Evolutionary conservation across 2,329 filamentous ascomycete genomes (phyloP), one percentile per base, ranked within the genome.

Genomic region (Trichocomaceae sp.): DNA sequence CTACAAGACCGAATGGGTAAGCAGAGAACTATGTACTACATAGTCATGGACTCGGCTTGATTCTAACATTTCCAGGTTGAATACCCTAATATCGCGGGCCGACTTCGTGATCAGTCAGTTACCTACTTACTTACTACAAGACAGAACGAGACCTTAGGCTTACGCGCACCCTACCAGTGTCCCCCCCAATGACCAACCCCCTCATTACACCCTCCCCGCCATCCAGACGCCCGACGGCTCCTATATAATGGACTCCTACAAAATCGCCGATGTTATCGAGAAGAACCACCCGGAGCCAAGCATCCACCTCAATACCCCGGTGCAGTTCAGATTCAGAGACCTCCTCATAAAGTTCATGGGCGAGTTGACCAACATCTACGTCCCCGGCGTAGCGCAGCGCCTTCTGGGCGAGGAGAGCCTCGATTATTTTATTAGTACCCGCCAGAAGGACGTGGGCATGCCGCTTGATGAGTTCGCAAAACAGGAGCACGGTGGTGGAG

Each of bases 201-300:
- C 29, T 59, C 67, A 39, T 85, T 83, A 26, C 67, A 80, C 77
- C 12, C 77, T 78, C 53, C 85, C 85, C 0, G 72, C 80, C 1
- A 72, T 85, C 59, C 72, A 68, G 15, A 74, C 84, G 46, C 74
- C 78, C 0, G 77, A 83, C 47, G 82, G 80, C 17, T 78, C 66
- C 1, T 84, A 80, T 62, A 60, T 85, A 8, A 86, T 84, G 80
- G 84, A 89, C 64, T 86, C 83, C 1, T 73, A 70, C 58, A 69
- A 71, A 44, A 89, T 90, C 59, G 83, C 80, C 13, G 60, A 70
- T 13, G 74, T 74, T 17, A 74, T 90, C 33, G 85, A 89, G 63
- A 70, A 76, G 52, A 69, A 71, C 0, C 74, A 86, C 59, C 85
- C 85, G 0, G 67, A 73, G 20, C 84, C 84, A 0, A 72, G 80